Evolutionary conservation across 208 protist species (phyloP), one percentile per base, ranked within the genome.

Genomic region (Spironucleus salmonicida): DNA sequence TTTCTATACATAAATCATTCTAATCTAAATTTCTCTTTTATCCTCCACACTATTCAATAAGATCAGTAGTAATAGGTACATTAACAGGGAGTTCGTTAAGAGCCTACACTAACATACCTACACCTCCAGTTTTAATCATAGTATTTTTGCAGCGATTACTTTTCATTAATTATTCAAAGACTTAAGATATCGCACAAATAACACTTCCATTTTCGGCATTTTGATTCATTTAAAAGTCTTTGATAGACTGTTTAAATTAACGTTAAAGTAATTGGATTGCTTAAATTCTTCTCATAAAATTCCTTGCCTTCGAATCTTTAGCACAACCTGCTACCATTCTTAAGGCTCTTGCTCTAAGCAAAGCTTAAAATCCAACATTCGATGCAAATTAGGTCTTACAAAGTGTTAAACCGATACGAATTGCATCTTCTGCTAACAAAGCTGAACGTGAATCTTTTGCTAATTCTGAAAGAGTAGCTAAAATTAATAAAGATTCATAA

Each of bases 401-500:
- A n/a, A 71, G 30, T n/a, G 64, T 45, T 11, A 71, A 27, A 15
- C 11, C 34, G n/a, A 71, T 42, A 19, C 45, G 13, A 11, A 71
- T 32, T 49, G 9, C 64, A 15, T 71, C 64, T 30, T 71, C 38
- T 45, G 23, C 40, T 23, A 71, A 15, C 4, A 71, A 15, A 19
- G 4, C 9, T 38, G 9, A 45, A n/a, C 64, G 64, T 32, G 64
- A 40, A 38, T 71, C 64, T 9, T 49, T n/a, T 40, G 64, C 4
- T 23, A 42, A 2, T 29, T 71, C 64, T 23, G 64, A 9, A 30
- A 71, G 38, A n/a, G 64, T 32, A 40, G 64, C 7, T 57, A 71
- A 38, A 27, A 71, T 49, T 19, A 71, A 42, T 19, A 71, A 35
- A 4, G 9, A 45, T 49, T 71, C 64, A 49, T 71, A 71, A 57